phyloP scores from a whole-genome alignment of 306 rosid species.

The Begonia masoniana region DNA sequence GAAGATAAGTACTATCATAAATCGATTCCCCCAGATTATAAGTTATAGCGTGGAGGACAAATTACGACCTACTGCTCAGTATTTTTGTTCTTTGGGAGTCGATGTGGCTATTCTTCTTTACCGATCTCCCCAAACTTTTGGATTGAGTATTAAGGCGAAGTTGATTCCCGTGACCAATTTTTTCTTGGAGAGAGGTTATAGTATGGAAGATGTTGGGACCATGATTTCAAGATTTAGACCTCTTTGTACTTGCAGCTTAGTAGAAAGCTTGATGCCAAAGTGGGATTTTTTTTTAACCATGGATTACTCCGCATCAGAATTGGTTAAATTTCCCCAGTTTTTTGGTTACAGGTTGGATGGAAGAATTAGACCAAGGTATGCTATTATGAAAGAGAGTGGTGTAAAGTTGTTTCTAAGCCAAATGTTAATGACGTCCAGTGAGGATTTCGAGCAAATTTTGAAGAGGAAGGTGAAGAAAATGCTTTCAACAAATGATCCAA shows the following conservation, averaged over 20 bases:
- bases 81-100: constrained; percentile 69
- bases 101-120: constrained; percentile 57
- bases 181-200: constrained; percentile 67
- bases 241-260: constrained; percentile 68
- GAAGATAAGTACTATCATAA: constrained; percentile 64
- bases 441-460: constrained; percentile 33
- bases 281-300: constrained; percentile 78
- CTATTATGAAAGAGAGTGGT: constrained; percentile 37
- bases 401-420: constrained; percentile 65
- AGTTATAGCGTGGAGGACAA: constrained; percentile 85
- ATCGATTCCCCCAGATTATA: constrained; percentile 61
- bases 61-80: constrained; percentile 64
- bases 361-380: constrained; percentile 81
- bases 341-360: constrained; percentile 73
- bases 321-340: constrained; percentile 77
- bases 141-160: constrained; percentile 71
- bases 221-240: constrained; percentile 76
- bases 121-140: constrained; percentile 59
- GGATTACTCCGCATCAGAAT: constrained; percentile 54
- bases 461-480: constrained; percentile 45
- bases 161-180: constrained; percentile 69
- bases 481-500: constrained; percentile 11
- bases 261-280: constrained; percentile 49
- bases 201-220: constrained; percentile 51
- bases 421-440: constrained; percentile 47